Evolutionary conservation across 2,329 filamentous ascomycete species (phyloP).

Genomic region (Cladosporium sp.): DNA sequence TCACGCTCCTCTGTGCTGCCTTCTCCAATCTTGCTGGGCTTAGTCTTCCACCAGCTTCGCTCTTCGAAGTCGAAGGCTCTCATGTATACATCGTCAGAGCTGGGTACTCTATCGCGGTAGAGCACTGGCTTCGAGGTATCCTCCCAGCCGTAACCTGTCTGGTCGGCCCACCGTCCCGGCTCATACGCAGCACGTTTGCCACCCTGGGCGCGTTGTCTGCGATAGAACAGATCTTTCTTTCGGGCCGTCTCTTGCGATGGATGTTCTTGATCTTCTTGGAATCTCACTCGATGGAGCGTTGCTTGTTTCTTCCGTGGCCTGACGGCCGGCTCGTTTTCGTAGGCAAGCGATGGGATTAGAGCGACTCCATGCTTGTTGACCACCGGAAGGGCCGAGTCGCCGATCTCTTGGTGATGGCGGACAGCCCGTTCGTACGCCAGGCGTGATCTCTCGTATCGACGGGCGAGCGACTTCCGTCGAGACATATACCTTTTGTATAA

Average conservation of each 20-base stretch:
- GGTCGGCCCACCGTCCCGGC: not conserved
- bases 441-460: not conserved
- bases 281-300: not conserved
- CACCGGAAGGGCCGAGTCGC: not conserved
- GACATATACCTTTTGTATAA: not conserved
- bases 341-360: not conserved
- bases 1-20: too few relatives aligned
- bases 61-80: not conserved
- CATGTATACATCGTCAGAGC: not conserved
- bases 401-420: not conserved
- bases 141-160: not conserved
- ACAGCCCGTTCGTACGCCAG: not conserved
- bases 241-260: not conserved
- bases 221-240: not conserved
- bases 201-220: not conserved
- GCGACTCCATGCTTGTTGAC: not conserved
- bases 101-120: not conserved
- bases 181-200: not conserved
- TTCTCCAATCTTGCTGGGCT: too few relatives aligned
- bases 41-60: too few relatives aligned
- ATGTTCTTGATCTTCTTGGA: not conserved
- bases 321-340: not conserved
- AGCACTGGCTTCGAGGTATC: not conserved
- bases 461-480: not conserved
- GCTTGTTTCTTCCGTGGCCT: not conserved